Evolutionary conservation across 495 filamentous ascomycete genomes (phyloP).

Genomic region (Penicillium paxilli): DNA sequence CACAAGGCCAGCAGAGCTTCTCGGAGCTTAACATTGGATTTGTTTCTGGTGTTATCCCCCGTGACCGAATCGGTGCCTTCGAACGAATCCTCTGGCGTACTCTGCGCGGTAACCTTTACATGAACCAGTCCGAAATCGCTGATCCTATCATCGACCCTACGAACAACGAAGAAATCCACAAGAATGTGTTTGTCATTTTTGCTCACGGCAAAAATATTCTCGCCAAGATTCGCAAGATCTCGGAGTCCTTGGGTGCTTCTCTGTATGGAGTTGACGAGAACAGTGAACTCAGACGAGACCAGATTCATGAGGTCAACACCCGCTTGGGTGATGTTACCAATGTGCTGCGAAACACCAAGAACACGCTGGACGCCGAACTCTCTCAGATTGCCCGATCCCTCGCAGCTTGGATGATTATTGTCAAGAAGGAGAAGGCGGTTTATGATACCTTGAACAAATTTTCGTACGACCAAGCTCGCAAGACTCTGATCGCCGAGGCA

Average conservation of each 20-base stretch:
- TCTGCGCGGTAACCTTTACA: constrained; percentile 95
- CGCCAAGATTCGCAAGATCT: constrained; percentile 97
- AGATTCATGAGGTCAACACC: constrained; percentile 95
- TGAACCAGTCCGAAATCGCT: constrained; percentile 98
- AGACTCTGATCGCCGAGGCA: constrained; percentile 95
- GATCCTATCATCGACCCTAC: constrained; percentile 90
- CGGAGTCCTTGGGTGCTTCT: constrained; percentile 92
- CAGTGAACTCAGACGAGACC: constrained; percentile 86
- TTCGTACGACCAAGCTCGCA: constrained; percentile 92
- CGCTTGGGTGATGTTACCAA: constrained; percentile 85
- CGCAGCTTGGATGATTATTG: constrained; percentile 92
- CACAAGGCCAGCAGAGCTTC: constrained; percentile 77
- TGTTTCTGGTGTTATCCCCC: constrained; percentile 94
- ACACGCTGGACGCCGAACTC: constrained; percentile 89
- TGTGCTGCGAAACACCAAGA: constrained; percentile 94
- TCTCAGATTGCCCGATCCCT: constrained; percentile 87
- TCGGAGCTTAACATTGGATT: constrained; percentile 99
- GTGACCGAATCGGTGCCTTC: constrained; percentile 90
- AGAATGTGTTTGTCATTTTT: constrained; percentile 99
- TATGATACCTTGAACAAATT: constrained; percentile 95
- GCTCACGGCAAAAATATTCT: constrained; percentile 98
- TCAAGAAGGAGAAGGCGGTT: constrained; percentile 98
- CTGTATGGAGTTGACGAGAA: constrained; percentile 98
- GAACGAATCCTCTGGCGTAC: constrained; percentile 97
- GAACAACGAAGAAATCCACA: constrained; percentile 86